Base-by-base conservation (phyloP, 768 basidiomycete genomes). In the Rhizopogon sp. region DNA sequence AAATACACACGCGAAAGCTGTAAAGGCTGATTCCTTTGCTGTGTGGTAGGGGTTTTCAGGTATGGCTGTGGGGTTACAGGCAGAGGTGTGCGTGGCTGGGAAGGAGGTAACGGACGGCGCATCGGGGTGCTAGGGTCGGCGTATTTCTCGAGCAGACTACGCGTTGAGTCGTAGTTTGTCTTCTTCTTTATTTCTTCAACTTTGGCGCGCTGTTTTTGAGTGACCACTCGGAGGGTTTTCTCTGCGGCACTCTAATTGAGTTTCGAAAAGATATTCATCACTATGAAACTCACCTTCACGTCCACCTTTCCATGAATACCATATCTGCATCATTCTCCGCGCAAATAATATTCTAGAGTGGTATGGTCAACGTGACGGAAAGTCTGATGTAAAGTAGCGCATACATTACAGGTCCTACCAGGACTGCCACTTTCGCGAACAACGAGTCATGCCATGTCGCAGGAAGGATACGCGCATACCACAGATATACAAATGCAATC, bases 161-260 rank as follows among this genome's bases (percentile, higher is more conserved):
- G 85, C 29, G 94, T 99, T 10, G 83, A 83, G 66, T 99, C 92
- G 70, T 91, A 99, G 62, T 98, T 96, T 2, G 95, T 98, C 68
- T 90, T 93, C 75, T 93, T 93, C 79, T 99, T 99, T 61, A 98
- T 91, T 61, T 97, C 95, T 59, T 96, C 93, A 39, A 99, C 81
- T 65, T 90, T 93, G 22, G 79, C 77, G 17, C 90, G 86, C 58
- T 95, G 93, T 63, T 87, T 76, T 64, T 86, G 87, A 65, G 88
- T 78, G 3, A 94, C 74, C 1, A 70, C 69, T 54, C 87, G 85
- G 16, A 98, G 77, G 3, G 84, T 83, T 67, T 83, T 88, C 71
- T 98, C 95, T 97, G 66, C 25, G 52, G 22, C 20, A 2, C 35
- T 49, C 35, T 35, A 33, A 10, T 37, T 53, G 53, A 47, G 40